phyloP scores from a whole-genome alignment of 139 green algal genomes.

The Asterochloris sp. region DNA sequence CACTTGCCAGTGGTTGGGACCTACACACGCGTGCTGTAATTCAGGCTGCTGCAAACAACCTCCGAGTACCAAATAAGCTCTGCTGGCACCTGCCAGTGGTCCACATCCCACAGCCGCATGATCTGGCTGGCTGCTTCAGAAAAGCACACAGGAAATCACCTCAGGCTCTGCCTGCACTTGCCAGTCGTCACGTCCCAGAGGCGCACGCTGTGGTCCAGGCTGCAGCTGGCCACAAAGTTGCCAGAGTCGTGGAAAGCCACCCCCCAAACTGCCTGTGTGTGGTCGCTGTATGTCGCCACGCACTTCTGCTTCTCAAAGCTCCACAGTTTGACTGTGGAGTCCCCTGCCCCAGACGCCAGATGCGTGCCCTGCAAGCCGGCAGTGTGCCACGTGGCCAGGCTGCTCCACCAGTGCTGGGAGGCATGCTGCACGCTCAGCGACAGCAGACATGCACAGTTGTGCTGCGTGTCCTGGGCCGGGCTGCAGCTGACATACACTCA shows the following conservation, averaged over 20 bases:
- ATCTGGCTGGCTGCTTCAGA: neutral
- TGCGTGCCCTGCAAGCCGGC: slow-evolving; percentile 22
- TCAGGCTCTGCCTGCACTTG: slow-evolving; percentile 47
- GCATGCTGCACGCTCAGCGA: too few species aligned
- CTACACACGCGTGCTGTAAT: too few species aligned
- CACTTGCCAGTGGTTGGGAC: too few species aligned
- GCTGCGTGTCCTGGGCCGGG: too few species aligned
- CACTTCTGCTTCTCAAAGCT: slow-evolving; percentile 80
- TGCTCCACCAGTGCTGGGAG: too few species aligned
- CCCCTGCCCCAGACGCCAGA: slow-evolving; percentile 38
- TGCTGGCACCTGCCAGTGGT: too few species aligned
- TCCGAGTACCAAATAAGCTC: too few species aligned
- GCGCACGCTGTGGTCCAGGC: slow-evolving; percentile 75
- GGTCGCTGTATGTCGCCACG: slow-evolving; percentile 70
- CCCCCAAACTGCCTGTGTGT: slow-evolving; percentile 68
- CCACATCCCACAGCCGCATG: neutral
- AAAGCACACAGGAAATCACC: neutral
- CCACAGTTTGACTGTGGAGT: slow-evolving; percentile 70
- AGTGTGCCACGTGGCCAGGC: too few species aligned
- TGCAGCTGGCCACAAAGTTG: slow-evolving; percentile 68
- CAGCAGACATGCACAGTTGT: too few species aligned
- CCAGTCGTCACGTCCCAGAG: slow-evolving; percentile 57
- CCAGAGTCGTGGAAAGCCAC: slow-evolving; percentile 69
- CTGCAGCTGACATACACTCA: too few species aligned
- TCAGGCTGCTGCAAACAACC: too few species aligned